Evolutionary conservation across 768 basidiomycete genomes (phyloP).

Genomic region (Scleroderma citrinum): DNA sequence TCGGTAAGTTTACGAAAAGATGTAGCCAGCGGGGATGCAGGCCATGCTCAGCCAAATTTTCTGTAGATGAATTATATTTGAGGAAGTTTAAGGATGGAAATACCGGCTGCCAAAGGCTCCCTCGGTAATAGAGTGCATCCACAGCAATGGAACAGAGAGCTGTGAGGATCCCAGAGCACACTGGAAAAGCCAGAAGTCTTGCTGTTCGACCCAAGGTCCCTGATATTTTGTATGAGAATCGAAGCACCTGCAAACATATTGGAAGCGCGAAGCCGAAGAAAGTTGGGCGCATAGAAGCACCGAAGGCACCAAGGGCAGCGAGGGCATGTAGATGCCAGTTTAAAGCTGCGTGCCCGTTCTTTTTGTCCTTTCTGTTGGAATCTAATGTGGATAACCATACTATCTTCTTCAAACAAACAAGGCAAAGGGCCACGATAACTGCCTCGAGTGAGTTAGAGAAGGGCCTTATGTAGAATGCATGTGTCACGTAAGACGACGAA

Average conservation of each 20-base stretch:
- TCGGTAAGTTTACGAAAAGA: slow-evolving; percentile 33
- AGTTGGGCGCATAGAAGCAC: slow-evolving; percentile 32
- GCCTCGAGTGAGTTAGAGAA: slow-evolving; percentile 37
- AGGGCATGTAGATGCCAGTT: slow-evolving; percentile 20
- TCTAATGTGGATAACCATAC: not conserved
- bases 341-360: not conserved
- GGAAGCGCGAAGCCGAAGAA: slow-evolving; percentile 31
- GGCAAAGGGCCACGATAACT: slow-evolving; percentile 24
- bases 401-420: slow-evolving; percentile 21
- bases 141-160: slow-evolving; percentile 15
- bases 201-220: slow-evolving; percentile 7
- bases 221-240: slow-evolving; percentile 5
- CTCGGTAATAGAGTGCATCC: slow-evolving; percentile 32
- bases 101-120: slow-evolving; percentile 13
- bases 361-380: not conserved
- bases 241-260: slow-evolving; percentile 22
- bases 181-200: slow-evolving; percentile 13
- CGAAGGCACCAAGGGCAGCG: slow-evolving; percentile 21
- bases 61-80: slow-evolving; percentile 31
- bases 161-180: slow-evolving; percentile 15
- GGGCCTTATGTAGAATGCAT: slow-evolving; percentile 34
- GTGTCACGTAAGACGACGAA: slow-evolving; percentile 31
- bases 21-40: slow-evolving; percentile 38
- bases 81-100: slow-evolving; percentile 35
- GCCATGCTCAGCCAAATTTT: slow-evolving; percentile 35